These are phyloP conservation scores for Hapsidospora chrysogenum DNA, from an alignment of 495 filamentous ascomycete species.

Conservation along the genomic window DNA sequence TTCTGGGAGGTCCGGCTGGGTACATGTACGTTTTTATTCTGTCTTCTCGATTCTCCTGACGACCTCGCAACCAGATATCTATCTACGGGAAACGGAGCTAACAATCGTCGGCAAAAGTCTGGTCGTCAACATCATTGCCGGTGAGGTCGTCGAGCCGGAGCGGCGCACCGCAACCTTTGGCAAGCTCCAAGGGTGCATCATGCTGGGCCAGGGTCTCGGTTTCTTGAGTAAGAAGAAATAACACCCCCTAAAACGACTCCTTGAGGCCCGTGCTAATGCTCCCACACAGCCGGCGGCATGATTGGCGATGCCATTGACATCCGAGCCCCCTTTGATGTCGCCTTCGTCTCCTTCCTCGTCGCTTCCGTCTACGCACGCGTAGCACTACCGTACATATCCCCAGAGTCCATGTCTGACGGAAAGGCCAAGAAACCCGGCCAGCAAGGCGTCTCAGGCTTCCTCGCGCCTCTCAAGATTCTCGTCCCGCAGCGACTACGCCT, in stretches of 20 bases:
- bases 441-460: constrained; percentile 25
- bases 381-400: constrained; percentile 23
- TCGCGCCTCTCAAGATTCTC: constrained; percentile 36
- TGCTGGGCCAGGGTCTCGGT: constrained; percentile 37
- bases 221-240: constrained; percentile 20
- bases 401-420: constrained; percentile 12
- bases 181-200: constrained; percentile 33
- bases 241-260: too few relatives aligned
- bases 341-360: constrained; percentile 26
- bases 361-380: constrained; percentile 19
- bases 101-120: constrained; percentile 12
- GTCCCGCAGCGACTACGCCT: constrained; percentile 26
- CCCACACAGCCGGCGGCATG: constrained; percentile 26
- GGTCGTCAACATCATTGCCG: constrained; percentile 34
- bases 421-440: constrained; percentile 10
- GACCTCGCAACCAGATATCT: constrained; percentile 1
- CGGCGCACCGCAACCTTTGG: constrained; percentile 36
- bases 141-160: constrained; percentile 28
- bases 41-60: constrained; percentile 2
- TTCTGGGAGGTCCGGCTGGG: constrained; percentile 38
- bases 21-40: constrained; percentile 30
- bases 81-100: too few relatives aligned
- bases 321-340: constrained; percentile 33
- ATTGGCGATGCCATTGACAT: constrained; percentile 34
- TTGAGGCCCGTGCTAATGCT: constrained; percentile 3